Conservation (phyloP, 75 land plant genomes). For the Azolla pinnata region DNA sequence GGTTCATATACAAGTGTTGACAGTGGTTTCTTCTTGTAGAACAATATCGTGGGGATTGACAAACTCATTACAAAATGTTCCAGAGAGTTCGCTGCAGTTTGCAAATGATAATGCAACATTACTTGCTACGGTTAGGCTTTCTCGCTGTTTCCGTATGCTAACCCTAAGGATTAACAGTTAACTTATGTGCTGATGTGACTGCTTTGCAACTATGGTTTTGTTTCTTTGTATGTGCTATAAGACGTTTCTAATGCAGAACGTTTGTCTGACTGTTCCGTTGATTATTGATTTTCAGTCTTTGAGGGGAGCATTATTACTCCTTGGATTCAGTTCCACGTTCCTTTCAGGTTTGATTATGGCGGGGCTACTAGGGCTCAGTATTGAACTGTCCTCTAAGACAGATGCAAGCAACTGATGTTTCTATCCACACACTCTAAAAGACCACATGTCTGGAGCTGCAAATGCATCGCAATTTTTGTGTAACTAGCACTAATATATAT, state of each 20-base stretch:
- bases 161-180: not conserved
- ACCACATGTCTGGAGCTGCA: too few species aligned
- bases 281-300: constrained; percentile 48
- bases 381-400: constrained; percentile 21
- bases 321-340: constrained; percentile 40
- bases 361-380: constrained; percentile 47
- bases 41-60: constrained; percentile 55
- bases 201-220: not conserved
- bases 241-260: not conserved
- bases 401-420: not conserved
- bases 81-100: constrained; percentile 53
- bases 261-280: not conserved
- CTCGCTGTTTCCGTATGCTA: not conserved
- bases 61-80: constrained; percentile 48
- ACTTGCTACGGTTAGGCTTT: constrained; percentile 52
- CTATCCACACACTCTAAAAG: too few species aligned
- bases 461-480: too few species aligned
- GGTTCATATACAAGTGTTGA: too few species aligned
- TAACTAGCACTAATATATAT: too few species aligned
- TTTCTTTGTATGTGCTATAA: not conserved
- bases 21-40: constrained; percentile 33
- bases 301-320: constrained; percentile 55
- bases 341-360: constrained; percentile 41
- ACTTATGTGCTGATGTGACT: not conserved
- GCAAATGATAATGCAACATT: constrained; percentile 79